phyloP scores from a whole-genome alignment of 495 filamentous ascomycete species.

The Penicillium pancosmium region DNA sequence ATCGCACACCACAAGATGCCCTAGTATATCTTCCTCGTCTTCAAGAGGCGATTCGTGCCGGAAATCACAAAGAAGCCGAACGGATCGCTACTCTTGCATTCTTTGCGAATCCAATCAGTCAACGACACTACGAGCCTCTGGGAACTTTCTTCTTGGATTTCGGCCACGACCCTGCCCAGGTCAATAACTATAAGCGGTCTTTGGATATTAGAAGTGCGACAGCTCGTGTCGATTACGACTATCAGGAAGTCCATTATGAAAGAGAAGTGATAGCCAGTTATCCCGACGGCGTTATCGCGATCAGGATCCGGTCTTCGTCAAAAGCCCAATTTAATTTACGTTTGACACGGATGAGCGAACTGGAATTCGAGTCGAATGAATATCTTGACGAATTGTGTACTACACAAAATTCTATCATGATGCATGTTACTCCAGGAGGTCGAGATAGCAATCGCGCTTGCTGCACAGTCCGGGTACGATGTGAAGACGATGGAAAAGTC shows the following conservation, averaged over 20 bases:
- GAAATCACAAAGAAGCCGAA: constrained; percentile 46
- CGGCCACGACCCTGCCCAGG: constrained; percentile 31
- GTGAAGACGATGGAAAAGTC: constrained; percentile 25
- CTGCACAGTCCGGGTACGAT: constrained; percentile 33
- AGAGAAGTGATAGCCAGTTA: constrained; percentile 44
- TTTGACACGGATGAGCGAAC: constrained; percentile 35
- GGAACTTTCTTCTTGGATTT: constrained; percentile 51
- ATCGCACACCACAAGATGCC: constrained; percentile 46
- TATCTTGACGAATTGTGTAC: constrained; percentile 39
- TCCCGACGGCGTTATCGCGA: constrained; percentile 45
- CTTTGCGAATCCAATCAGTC: constrained; percentile 45
- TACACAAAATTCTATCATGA: constrained; percentile 30
- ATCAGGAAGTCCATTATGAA: constrained; percentile 31
- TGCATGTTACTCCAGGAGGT: constrained; percentile 46
- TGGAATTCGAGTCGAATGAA: constrained; percentile 44
- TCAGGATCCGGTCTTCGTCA: constrained; percentile 38
- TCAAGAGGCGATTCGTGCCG: constrained; percentile 42
- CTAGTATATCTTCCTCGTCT: constrained; percentile 37
- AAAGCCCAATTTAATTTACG: constrained; percentile 30
- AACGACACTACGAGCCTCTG: constrained; percentile 52
- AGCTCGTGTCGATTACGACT: constrained; percentile 40
- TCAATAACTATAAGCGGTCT: constrained; percentile 46
- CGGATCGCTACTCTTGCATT: constrained; percentile 41
- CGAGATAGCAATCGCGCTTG: constrained; percentile 34
- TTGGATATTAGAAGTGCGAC: constrained; percentile 44